Conservation (phyloP, 75 land plant genomes). For the Larix kaempferi region DNA sequence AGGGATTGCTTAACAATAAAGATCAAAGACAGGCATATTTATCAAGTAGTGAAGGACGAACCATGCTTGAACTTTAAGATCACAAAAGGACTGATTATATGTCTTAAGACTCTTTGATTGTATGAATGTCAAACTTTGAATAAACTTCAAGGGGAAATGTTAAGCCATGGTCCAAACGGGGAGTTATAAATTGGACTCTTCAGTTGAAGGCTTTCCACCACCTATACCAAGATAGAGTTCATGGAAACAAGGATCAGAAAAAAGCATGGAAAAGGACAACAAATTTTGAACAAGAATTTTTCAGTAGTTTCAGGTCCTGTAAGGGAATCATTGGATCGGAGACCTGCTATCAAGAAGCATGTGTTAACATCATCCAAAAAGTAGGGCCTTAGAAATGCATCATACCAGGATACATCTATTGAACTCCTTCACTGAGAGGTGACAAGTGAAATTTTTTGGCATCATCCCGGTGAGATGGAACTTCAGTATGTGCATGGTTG, state of each 20-base stretch:
- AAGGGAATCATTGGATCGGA: conserved; percentile 29
- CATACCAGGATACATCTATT: conserved; percentile 82
- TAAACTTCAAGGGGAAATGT: conserved; percentile 11
- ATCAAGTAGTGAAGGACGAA: conserved; percentile 25
- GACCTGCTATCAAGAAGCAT: conserved; percentile 55
- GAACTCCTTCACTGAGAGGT: conserved; percentile 97
- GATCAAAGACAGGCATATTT: conserved; percentile 38
- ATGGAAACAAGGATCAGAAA: conserved; percentile 55
- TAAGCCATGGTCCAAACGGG: conserved; percentile 27
- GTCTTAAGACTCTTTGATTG: conserved; percentile 27
- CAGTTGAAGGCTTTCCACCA: conserved; percentile 20
- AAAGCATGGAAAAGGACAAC: conserved; percentile 14
- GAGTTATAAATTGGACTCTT: conserved; percentile 23
- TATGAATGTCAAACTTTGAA: conserved; percentile 7
- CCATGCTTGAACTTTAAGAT: conserved; percentile 27
- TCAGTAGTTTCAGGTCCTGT: conserved; percentile 19
- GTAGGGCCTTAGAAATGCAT: conserved; percentile 9
- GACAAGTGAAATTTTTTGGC: conserved; percentile 95
- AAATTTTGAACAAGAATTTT: conserved; percentile 26
- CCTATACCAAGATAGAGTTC: conserved; percentile 44
- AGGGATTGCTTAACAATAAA: conserved; percentile 18
- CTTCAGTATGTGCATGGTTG: conserved; percentile 94
- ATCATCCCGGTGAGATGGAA: conserved; percentile 82
- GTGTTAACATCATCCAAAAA: conserved; percentile 39
- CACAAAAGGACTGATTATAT: conserved; percentile 35